Base-by-base conservation (phyloP, 257 asterid species). In the Fraxinus anomala region DNA sequence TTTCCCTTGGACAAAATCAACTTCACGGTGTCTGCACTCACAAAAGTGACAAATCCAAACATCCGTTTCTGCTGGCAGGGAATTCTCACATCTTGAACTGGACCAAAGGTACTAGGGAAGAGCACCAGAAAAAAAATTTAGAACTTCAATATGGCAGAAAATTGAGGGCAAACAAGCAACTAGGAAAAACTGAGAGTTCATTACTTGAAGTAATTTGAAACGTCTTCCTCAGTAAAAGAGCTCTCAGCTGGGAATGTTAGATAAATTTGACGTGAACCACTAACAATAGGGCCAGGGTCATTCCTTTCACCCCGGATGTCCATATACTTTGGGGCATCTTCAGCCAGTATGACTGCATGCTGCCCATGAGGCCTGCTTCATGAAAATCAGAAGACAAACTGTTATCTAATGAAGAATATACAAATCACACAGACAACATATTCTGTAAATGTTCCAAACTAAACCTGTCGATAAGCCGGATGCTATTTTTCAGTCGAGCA, bases 11-110 rank as follows among this genome's bases (percentile, higher is more conserved):
- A 85, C 84, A 94, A 80, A 79, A 92, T 88, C 74, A 74, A 72
- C 83, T 81, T 88, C 85, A 89, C 99, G 16, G 96, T 90, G 72
- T 92, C 96, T 1, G 92, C 83, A 75, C 86, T 87, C 1, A 31
- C 85, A 84, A 94, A 94, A 44, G 96, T 87, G 21, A 92, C 99
- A 54, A 94, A 94, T 26, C 97, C 99, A 77, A 88, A 94, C 99
- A 92, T 94, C 70, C 99, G 89, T 78, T 87, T 88, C 87, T 85
- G 93, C 87, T 92, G 99, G 81, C 89, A 87, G 2, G 99, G 99
- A 65, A 94, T 92, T 84, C 99, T 85, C 76, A 94, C 99, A 82
- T 94, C 99, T 82, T 92, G 91, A 82, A 94, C 99, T 3, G 82
- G 85, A 33, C 99, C 99, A 83, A 85, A 94, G 36, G 92, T 86